Conservation (phyloP, 176 grass and related monocot genomes). For the Oryza punctata region DNA sequence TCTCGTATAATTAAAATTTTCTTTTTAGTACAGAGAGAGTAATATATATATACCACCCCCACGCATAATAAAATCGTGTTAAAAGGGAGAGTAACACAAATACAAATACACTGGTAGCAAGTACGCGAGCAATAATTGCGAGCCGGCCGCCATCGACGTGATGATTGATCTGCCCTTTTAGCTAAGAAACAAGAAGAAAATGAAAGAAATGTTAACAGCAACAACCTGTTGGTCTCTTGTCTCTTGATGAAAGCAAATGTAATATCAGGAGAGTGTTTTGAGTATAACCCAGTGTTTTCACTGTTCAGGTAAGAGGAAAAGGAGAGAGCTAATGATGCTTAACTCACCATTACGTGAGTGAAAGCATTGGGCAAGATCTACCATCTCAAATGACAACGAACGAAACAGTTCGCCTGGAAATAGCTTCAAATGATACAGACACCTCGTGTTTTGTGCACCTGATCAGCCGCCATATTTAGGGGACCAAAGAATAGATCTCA, state of each 20-base stretch:
- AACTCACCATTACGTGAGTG: neutral
- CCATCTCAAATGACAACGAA: neutral
- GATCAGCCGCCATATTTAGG: neutral
- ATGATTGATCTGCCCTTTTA: neutral
- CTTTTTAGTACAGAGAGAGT: too few species aligned
- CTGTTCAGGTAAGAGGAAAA: too few species aligned
- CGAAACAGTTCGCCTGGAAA: neutral
- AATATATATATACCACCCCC: too few species aligned
- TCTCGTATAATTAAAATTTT: too few species aligned
- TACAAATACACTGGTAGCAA: neutral
- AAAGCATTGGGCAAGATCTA: neutral
- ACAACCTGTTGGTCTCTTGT: too few species aligned
- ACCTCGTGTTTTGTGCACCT: neutral
- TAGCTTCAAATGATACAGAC: constrained; percentile 13
- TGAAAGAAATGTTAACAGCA: neutral
- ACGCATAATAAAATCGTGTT: neutral
- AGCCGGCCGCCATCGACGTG: too few species aligned
- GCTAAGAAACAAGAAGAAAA: neutral
- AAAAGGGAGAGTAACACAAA: too few species aligned
- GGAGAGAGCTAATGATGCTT: neutral
- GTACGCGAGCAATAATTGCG: neutral
- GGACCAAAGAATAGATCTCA: constrained; percentile 5
- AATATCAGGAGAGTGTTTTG: too few species aligned
- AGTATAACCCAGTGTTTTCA: too few species aligned
- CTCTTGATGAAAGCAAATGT: too few species aligned